Percentiles rank a stretch among this genome's conserved stretches.
Conservation (phyloP, 108 stramenopile species). For the Asterionellopsis glacialis region DNA sequence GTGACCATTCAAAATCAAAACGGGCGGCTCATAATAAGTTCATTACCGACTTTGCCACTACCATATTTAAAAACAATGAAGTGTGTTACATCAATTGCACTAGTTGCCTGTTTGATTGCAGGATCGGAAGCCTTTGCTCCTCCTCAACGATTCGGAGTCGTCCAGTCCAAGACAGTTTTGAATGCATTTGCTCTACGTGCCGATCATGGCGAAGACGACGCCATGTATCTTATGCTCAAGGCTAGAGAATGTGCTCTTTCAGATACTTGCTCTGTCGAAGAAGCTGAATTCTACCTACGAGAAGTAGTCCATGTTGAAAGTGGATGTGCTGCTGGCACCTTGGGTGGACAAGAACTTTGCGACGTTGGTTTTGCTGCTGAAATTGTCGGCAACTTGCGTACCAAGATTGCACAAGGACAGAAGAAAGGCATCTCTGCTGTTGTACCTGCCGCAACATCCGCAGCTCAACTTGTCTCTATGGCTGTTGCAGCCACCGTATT, state of each 20-base stretch:
- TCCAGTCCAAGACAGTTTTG: too few relatives aligned
- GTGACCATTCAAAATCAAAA: too few relatives aligned
- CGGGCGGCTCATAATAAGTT: too few relatives aligned
- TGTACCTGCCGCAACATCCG: background rate
- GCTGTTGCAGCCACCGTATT: background rate
- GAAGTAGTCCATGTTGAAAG: conserved; percentile 46
- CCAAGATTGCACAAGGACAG: conserved; percentile 30
- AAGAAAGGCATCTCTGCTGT: background rate
- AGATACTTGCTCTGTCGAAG: conserved; percentile 54
- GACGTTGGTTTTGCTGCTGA: conserved; percentile 29
- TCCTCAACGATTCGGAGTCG: too few relatives aligned
- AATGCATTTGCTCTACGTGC: too few relatives aligned
- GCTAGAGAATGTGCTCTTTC: conserved; percentile 50
- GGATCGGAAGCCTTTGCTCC: too few relatives aligned
- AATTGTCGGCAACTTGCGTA: conserved; percentile 46
- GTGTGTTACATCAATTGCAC: too few relatives aligned
- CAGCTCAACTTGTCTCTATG: background rate
- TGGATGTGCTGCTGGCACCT: conserved; percentile 37
- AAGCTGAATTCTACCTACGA: conserved; percentile 38
- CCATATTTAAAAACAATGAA: too few relatives aligned
- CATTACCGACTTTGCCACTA: too few relatives aligned
- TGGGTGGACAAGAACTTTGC: conserved; percentile 19
- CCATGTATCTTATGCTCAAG: conserved; percentile 21
- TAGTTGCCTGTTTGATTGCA: too few relatives aligned
- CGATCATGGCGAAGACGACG: conserved; percentile 8